These are phyloP conservation scores for Hemileccinum rubropunctum DNA, from an alignment of 768 basidiomycete species.

Conservation along the genomic window DNA sequence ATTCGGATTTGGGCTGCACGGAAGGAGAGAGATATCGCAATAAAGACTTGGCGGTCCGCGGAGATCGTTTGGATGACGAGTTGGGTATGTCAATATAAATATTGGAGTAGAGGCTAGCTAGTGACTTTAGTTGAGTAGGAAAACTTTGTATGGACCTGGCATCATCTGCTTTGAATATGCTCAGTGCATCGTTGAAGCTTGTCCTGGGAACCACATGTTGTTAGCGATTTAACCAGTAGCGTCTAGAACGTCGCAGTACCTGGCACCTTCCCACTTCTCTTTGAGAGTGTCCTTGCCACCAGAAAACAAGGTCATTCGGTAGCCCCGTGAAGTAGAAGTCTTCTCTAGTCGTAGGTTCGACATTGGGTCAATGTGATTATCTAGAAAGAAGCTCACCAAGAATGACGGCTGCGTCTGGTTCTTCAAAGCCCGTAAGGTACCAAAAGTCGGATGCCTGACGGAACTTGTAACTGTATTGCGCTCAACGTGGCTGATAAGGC, in stretches of 20 bases:
- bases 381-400: slow-evolving; percentile 50
- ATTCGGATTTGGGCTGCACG: slow-evolving; percentile 38
- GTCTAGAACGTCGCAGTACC: slow-evolving; percentile 32
- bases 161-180: slow-evolving; percentile 77
- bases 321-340: slow-evolving; percentile 66
- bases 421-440: slow-evolving; percentile 96
- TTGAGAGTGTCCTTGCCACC: slow-evolving; percentile 67
- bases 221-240: background rate
- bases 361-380: background rate
- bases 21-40: slow-evolving; percentile 46
- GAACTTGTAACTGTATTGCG: slow-evolving; percentile 77
- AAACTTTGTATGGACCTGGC: slow-evolving; percentile 58
- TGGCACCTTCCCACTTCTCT: slow-evolving; percentile 92
- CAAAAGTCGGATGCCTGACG: slow-evolving; percentile 90
- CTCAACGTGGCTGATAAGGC: slow-evolving; percentile 8
- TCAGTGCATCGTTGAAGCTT: slow-evolving; percentile 57
- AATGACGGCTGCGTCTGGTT: slow-evolving; percentile 86
- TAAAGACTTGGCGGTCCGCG: slow-evolving; percentile 49
- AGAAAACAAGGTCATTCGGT: slow-evolving; percentile 84
- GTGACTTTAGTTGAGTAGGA: slow-evolving; percentile 53
- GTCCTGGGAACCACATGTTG: slow-evolving; percentile 43
- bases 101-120: slow-evolving; percentile 47
- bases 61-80: slow-evolving; percentile 36
- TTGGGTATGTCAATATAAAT: slow-evolving; percentile 53
- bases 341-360: slow-evolving; percentile 51